These are phyloP conservation scores for Neurospora sp. DNA, from an alignment of 2,329 filamentous ascomycete species.

Conservation along the genomic window DNA sequence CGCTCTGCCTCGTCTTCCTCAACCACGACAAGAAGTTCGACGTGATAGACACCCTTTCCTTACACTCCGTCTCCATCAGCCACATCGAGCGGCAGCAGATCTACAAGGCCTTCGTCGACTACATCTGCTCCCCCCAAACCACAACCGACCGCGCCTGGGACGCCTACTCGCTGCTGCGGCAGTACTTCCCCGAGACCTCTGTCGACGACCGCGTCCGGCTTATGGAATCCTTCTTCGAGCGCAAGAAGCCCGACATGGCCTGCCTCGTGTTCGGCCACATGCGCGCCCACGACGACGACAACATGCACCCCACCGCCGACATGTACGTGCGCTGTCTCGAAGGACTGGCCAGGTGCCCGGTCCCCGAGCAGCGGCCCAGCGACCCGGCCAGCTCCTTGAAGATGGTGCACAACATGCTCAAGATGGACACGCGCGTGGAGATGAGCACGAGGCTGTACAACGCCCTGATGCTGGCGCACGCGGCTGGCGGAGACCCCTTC, in stretches of 20 bases:
- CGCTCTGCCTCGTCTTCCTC: slow-evolving; percentile 65
- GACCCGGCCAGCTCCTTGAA: slow-evolving; percentile 40
- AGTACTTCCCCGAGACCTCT: slow-evolving; percentile 57
- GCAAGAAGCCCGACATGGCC: slow-evolving; percentile 73
- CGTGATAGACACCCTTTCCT: slow-evolving; percentile 70
- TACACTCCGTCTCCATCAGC: slow-evolving; percentile 61
- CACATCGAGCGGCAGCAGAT: slow-evolving; percentile 58
- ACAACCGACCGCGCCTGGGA: slow-evolving; percentile 56
- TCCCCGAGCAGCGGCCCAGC: slow-evolving; percentile 32
- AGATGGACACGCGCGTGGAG: slow-evolving; percentile 76
- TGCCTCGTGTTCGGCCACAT: slow-evolving; percentile 85
- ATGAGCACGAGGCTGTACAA: slow-evolving; percentile 70
- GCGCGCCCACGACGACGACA: slow-evolving; percentile 60
- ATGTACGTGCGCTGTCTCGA: slow-evolving; percentile 73
- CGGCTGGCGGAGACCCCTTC: slow-evolving; percentile 53
- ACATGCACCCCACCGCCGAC: slow-evolving; percentile 56
- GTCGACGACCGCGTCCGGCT: slow-evolving; percentile 55
- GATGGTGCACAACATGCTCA: slow-evolving; percentile 84
- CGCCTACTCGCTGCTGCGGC: slow-evolving; percentile 53
- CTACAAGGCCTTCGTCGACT: slow-evolving; percentile 54
- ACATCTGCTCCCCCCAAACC: slow-evolving; percentile 49
- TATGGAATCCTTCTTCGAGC: slow-evolving; percentile 74
- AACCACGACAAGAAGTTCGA: slow-evolving; percentile 67
- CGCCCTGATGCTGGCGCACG: slow-evolving; percentile 78
- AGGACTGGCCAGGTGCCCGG: slow-evolving; percentile 54